A percentile compares a stretch with the other conserved stretches of the same genome.
Conservation (phyloP, 257 asterid genomes). For the Solanum sitiens region DNA sequence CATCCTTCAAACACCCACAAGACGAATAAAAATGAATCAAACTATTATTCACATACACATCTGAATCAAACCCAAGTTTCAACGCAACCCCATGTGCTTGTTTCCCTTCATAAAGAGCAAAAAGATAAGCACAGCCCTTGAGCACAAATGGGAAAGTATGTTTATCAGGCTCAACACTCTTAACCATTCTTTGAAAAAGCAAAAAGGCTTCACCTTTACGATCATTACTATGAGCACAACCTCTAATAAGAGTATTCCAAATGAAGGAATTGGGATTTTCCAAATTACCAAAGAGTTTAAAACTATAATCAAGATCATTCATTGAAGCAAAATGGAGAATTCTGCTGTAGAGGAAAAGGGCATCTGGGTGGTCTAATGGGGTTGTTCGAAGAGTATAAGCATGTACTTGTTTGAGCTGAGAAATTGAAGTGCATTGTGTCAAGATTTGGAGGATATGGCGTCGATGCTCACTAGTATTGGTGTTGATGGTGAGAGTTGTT, state of each 20-base stretch:
- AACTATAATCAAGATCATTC: constrained; percentile 37
- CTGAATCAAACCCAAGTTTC: constrained; percentile 55
- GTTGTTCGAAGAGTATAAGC: constrained; percentile 45
- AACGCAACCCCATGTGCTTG: constrained; percentile 50
- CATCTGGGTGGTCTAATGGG: constrained; percentile 20
- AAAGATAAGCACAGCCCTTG: constrained; percentile 57
- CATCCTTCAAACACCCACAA: constrained; percentile 44
- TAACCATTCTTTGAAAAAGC: constrained; percentile 30
- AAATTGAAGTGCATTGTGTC: constrained; percentile 37
- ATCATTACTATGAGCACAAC: constrained; percentile 44
- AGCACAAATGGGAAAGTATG: constrained; percentile 69
- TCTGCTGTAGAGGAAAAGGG: constrained; percentile 33
- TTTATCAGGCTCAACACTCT: constrained; percentile 47
- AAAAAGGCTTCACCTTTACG: constrained; percentile 30
- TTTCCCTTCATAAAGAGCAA: constrained; percentile 46
- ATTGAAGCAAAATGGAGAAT: constrained; percentile 39
- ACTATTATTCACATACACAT: constrained; percentile 62
- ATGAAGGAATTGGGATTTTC: constrained; percentile 37
- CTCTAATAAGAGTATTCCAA: constrained; percentile 60
- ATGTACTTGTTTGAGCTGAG: constrained; percentile 61
- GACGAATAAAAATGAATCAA: constrained; percentile 70
- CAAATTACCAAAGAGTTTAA: constrained; percentile 28
- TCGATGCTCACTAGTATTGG: constrained; percentile 11
- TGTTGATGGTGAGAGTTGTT: constrained; percentile 12
- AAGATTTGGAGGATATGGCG: constrained; percentile 34